phyloP scores from a whole-genome alignment of 345 rosid genomes.

The Nasturtium officinale region DNA sequence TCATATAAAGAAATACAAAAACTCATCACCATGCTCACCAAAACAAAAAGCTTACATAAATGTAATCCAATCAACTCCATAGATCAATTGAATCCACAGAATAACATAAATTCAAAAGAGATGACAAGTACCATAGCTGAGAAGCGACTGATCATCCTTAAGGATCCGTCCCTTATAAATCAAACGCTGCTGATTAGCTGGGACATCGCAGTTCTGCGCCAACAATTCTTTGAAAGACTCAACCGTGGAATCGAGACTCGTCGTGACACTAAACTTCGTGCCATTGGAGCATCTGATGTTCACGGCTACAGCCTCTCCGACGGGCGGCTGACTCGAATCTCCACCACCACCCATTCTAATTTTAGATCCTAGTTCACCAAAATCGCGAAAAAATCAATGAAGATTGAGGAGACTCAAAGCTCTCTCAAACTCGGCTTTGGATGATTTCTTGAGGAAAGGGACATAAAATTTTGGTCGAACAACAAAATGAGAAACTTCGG shows the following conservation, averaged over 20 bases:
- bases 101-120: too few relatives aligned
- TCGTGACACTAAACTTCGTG: constrained; percentile 57
- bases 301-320: constrained; percentile 50
- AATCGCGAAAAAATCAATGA: constrained; percentile 10
- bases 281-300: constrained; percentile 72
- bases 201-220: constrained; percentile 70
- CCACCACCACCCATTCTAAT: constrained; percentile 53
- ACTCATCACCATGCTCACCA: too few relatives aligned
- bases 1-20: background rate
- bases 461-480: too few relatives aligned
- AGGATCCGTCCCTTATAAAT: constrained; percentile 87
- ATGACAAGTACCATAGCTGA: constrained; percentile 58
- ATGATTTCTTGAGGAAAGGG: constrained; percentile 39
- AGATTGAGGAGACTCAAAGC: too few relatives aligned
- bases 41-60: background rate
- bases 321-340: constrained; percentile 61
- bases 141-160: constrained; percentile 74
- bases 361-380: constrained; percentile 16
- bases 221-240: constrained; percentile 59
- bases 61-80: constrained; percentile 3
- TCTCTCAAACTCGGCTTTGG: constrained; percentile 24
- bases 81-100: too few relatives aligned
- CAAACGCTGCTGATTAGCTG: constrained; percentile 77
- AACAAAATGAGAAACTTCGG: too few relatives aligned
- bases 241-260: constrained; percentile 61